These are phyloP conservation scores for Candida ponderosae DNA, from an alignment of 805 yeast genomes.

Conservation along the genomic window DNA sequence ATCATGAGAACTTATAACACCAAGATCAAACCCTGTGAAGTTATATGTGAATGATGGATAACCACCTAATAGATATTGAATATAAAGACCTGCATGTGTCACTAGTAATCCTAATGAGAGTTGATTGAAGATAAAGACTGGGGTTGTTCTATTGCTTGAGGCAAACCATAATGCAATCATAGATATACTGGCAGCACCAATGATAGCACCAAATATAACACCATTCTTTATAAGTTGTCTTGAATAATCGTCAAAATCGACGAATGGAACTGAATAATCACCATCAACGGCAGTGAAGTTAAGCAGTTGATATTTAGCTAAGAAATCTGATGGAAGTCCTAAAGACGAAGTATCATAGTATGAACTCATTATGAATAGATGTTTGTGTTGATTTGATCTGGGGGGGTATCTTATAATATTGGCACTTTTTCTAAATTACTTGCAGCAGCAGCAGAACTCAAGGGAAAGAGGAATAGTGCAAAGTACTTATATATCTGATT, in stretches of 20 bases:
- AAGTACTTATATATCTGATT: too few relatives aligned
- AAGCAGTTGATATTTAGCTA: slow-evolving; percentile 21
- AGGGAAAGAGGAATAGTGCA: too few relatives aligned
- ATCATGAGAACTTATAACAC: slow-evolving; percentile 26
- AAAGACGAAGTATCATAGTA: not conserved
- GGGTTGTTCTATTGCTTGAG: slow-evolving; percentile 48
- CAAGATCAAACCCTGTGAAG: slow-evolving; percentile 38
- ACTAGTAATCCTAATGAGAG: slow-evolving; percentile 45
- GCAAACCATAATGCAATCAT: slow-evolving; percentile 39
- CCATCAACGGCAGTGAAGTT: slow-evolving; percentile 39
- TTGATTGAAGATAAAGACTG: slow-evolving; percentile 70
- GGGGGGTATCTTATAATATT: too few relatives aligned
- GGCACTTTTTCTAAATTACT: too few relatives aligned
- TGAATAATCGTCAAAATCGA: slow-evolving; percentile 32
- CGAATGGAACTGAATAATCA: slow-evolving; percentile 26
- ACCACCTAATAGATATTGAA: slow-evolving; percentile 46
- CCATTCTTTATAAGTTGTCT: slow-evolving; percentile 28
- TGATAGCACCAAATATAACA: slow-evolving; percentile 46
- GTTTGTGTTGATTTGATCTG: too few relatives aligned
- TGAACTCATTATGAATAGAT: too few relatives aligned
- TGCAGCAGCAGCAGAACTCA: too few relatives aligned
- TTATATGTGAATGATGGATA: slow-evolving; percentile 38
- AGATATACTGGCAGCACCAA: slow-evolving; percentile 47
- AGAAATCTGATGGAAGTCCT: slow-evolving; percentile 9
- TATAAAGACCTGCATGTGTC: slow-evolving; percentile 53